Evolutionary conservation across 441 rosid genomes (phyloP), one percentile per base, ranked within the genome.

Genomic region (Viola pubescens): DNA sequence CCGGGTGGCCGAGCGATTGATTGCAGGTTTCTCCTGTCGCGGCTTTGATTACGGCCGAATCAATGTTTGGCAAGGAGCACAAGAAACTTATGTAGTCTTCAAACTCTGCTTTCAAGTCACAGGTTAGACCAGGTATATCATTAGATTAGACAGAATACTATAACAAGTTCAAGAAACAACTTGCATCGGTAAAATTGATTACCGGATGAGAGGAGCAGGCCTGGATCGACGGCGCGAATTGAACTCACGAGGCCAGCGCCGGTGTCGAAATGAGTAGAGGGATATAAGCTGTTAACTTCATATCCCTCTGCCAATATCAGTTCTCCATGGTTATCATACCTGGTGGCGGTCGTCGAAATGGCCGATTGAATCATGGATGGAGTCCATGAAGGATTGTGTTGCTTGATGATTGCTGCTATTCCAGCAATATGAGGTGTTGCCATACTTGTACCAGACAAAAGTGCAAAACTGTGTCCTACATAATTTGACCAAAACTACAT

Each of bases 401-500:
- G 97, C 76, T 84, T 89, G 72, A 88, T 79, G 3, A 89, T 70
- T 2, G 91, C 98, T 4, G 87, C 83, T 39, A 84, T 78, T 60
- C 98, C 98, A 0, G 52, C 88, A 5, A 83, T 61, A 56, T 94
- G 98, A 61, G 97, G 96, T 34, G 96, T 69, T 0, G 97, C 97
- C 98, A 89, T 89, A 77, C 98, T 94, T 3, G 97, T 87, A 42
- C 97, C 98, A 0, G 98, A 94, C 54, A 87, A 48, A 52, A 94
- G 63, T 0, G 97, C 97, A 61, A 83, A 94, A 54, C 58, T 80
- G 50, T 76, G 56, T 47, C 97, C 98, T 91, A 48, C 43, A 47
- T 37, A 6, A 50, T 7, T 56, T 16, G 0, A 88, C 81, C 0
- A 83, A 73, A 5, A 75, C 75, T 61, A 61, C 63, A 12, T 46